Evolutionary conservation across 2,329 filamentous ascomycete species (phyloP).

Genomic region (Pseudogymnoascus destructans): DNA sequence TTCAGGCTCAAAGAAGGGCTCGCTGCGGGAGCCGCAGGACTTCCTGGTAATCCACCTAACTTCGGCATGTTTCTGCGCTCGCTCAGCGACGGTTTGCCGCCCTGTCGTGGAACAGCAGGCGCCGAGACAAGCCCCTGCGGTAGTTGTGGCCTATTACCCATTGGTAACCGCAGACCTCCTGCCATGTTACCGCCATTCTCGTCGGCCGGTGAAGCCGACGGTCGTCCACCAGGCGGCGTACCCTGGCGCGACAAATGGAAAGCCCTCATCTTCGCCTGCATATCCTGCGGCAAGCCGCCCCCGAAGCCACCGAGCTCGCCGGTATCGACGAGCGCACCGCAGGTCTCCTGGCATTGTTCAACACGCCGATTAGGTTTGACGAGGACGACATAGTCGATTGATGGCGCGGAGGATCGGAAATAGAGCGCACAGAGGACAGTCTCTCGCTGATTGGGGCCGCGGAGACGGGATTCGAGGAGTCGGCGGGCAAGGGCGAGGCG

Average conservation of each 20-base stretch:
- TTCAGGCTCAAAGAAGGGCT: conserved; percentile 11
- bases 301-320: conserved; percentile 27
- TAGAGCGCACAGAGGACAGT: conserved; percentile 45
- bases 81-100: conserved; percentile 44
- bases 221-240: conserved; percentile 31
- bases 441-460: conserved; percentile 31
- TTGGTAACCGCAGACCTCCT: conserved; percentile 30
- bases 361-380: conserved; percentile 70
- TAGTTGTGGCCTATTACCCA: conserved; percentile 32
- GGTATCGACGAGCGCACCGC: conserved; percentile 26
- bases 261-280: conserved; percentile 56
- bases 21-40: conserved; percentile 15
- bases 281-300: conserved; percentile 47
- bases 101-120: conserved; percentile 32
- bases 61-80: conserved; percentile 55
- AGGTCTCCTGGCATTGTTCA: conserved; percentile 52
- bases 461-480: neutral
- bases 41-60: conserved; percentile 28
- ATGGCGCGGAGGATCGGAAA: conserved; percentile 42
- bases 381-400: conserved; percentile 52
- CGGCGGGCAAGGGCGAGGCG: neutral
- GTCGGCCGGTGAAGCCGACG: conserved; percentile 13
- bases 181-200: conserved; percentile 32
- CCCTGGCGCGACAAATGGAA: conserved; percentile 54
- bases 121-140: conserved; percentile 36